Evolutionary conservation across 768 basidiomycete genomes (phyloP).

Genomic region (Tulasnella sp.): DNA sequence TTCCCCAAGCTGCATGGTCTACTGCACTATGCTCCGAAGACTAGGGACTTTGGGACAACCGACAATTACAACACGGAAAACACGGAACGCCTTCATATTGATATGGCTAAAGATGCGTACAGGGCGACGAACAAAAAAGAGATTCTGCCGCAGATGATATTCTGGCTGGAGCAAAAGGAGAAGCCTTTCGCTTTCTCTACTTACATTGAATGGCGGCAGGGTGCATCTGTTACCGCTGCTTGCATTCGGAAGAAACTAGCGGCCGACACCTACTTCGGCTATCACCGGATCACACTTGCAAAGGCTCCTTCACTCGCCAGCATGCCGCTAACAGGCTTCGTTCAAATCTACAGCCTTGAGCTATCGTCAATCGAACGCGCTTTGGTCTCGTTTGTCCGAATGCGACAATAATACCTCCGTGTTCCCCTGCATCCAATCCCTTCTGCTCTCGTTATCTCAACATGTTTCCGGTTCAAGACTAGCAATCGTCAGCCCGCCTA

Average conservation of each 20-base stretch:
- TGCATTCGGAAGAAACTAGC: not conserved
- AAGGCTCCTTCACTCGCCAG: not conserved
- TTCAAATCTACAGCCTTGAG: no score
- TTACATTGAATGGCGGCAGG: not conserved
- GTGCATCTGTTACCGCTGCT: no score
- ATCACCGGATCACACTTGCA: not conserved
- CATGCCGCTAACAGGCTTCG: no score
- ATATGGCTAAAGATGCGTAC: constrained; percentile 8
- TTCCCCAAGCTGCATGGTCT: constrained; percentile 24
- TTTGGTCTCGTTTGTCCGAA: not conserved
- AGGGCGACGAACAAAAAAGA: not conserved
- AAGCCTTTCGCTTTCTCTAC: not conserved
- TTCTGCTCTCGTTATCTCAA: not conserved
- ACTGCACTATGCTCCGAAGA: constrained; percentile 17
- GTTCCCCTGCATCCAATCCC: not conserved
- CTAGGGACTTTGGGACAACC: constrained; percentile 17
- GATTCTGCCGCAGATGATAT: not conserved
- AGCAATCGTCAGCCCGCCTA: not conserved
- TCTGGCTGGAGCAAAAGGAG: constrained; percentile 8
- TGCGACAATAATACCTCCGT: not conserved
- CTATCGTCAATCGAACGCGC: no score
- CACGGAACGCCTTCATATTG: constrained; percentile 20
- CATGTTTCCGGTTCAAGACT: not conserved
- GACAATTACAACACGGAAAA: constrained; percentile 25
- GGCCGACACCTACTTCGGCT: not conserved